Conservation (phyloP, 495 filamentous ascomycete genomes). For the Hypoxylon cercidicola region DNA sequence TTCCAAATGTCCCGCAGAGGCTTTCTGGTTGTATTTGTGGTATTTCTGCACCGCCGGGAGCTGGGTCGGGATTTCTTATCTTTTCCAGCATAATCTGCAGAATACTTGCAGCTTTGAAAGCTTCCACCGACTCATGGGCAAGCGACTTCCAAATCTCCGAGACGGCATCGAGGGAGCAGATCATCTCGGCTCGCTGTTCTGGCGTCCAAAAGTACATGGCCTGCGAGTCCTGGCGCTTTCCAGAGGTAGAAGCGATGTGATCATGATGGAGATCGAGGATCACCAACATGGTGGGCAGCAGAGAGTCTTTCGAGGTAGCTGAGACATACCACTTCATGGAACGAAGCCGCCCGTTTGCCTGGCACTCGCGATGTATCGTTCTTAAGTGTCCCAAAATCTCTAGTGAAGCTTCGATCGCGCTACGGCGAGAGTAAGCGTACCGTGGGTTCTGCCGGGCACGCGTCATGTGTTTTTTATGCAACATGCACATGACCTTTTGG, state of each 20-base stretch:
- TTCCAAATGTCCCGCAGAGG: conserved; percentile 43
- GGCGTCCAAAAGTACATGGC: conserved; percentile 74
- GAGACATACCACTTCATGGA: conserved; percentile 80
- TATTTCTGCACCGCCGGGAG: conserved; percentile 41
- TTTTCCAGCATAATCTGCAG: conserved; percentile 83
- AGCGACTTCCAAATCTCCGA: conserved; percentile 81
- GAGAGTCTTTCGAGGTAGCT: conserved; percentile 81
- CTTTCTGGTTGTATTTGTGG: conserved; percentile 25
- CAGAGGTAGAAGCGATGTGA: conserved; percentile 49
- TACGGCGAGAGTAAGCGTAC: conserved; percentile 81
- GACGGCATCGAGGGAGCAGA: conserved; percentile 74
- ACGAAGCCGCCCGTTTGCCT: conserved; percentile 75
- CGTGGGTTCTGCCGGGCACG: conserved; percentile 75
- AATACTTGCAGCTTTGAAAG: conserved; percentile 82
- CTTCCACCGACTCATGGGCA: conserved; percentile 82
- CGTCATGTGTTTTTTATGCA: conserved; percentile 85
- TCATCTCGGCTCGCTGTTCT: conserved; percentile 80
- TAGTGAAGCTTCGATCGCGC: conserved; percentile 82
- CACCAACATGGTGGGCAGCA: conserved; percentile 90
- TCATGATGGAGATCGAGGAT: conserved; percentile 77
- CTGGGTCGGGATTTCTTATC: conserved; percentile 59
- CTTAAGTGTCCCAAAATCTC: conserved; percentile 78
- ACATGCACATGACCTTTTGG: conserved; percentile 81
- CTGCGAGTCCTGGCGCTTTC: conserved; percentile 49
- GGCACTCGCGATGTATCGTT: conserved; percentile 78